Conservation (phyloP, 306 rosid species). For the Vicia faba region DNA sequence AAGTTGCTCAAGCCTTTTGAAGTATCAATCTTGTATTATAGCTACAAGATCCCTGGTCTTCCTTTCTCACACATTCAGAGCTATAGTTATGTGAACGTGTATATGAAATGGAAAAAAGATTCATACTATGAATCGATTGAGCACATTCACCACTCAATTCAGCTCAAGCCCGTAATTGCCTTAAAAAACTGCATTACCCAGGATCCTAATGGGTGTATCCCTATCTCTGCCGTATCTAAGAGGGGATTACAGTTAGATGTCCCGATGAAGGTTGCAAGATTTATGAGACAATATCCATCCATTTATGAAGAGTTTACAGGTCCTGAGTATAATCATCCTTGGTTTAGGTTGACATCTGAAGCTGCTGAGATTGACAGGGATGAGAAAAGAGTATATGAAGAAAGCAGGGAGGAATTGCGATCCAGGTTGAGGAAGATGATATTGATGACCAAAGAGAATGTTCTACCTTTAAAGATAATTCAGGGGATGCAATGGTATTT, state of each 20-base stretch:
- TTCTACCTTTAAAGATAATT: constrained; percentile 74
- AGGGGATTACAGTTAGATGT: constrained; percentile 60
- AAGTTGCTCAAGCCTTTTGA: constrained; percentile 14
- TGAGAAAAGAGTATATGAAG: constrained; percentile 64
- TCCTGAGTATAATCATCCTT: constrained; percentile 69
- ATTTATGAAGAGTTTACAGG: constrained; percentile 82
- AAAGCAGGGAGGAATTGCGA: constrained; percentile 61
- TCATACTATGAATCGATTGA: constrained; percentile 68
- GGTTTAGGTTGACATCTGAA: constrained; percentile 85
- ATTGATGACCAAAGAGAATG: constrained; percentile 67
- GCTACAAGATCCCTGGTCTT: neutral
- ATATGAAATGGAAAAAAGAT: constrained; percentile 92
- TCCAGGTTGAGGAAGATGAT: constrained; percentile 75
- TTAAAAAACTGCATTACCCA: constrained; percentile 70
- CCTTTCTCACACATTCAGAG: constrained; percentile 50
- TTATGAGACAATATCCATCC: constrained; percentile 81
- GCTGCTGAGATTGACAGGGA: constrained; percentile 74
- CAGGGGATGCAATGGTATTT: constrained; percentile 92
- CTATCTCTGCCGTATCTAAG: constrained; percentile 77
- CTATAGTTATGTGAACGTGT: constrained; percentile 70
- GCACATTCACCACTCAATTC: constrained; percentile 64
- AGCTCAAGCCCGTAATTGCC: constrained; percentile 59
- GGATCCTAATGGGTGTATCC: constrained; percentile 71
- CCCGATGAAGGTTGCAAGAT: constrained; percentile 73
- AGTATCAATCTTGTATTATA: too few species aligned